These are phyloP conservation scores for Fomitopsis betulina DNA, from an alignment of 1,284 basidiomycete genomes.

Conservation along the genomic window DNA sequence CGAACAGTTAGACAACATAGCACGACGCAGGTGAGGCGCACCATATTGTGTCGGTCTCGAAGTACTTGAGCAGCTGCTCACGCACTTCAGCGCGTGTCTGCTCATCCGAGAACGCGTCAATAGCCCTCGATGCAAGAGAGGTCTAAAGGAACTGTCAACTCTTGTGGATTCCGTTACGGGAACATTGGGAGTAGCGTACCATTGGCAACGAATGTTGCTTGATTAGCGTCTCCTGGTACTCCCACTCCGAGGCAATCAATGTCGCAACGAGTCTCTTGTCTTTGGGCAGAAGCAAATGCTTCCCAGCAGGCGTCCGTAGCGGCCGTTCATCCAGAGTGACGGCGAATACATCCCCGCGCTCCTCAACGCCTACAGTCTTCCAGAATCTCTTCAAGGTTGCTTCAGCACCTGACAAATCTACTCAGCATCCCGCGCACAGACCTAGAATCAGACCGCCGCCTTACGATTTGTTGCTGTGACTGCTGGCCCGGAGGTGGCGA, in stretches of 20 bases:
- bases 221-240: conserved; percentile 81
- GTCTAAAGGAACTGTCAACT: conserved; percentile 50
- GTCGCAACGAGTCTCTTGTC: conserved; percentile 74
- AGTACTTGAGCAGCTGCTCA: conserved; percentile 76
- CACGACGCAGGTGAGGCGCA: conserved; percentile 26
- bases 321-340: conserved; percentile 84
- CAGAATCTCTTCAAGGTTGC: conserved; percentile 85
- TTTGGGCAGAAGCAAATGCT: conserved; percentile 67
- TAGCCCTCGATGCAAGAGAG: conserved; percentile 82
- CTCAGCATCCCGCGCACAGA: conserved; percentile 1
- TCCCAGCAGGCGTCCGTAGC: conserved; percentile 85
- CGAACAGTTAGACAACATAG: background rate
- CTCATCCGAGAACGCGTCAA: conserved; percentile 72
- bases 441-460: background rate
- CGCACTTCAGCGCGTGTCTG: conserved; percentile 61
- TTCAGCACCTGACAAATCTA: conserved; percentile 64
- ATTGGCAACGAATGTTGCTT: conserved; percentile 92
- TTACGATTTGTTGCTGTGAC: conserved; percentile 30
- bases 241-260: conserved; percentile 94
- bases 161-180: background rate
- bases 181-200: conserved; percentile 54
- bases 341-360: conserved; percentile 51
- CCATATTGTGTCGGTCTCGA: conserved; percentile 97
- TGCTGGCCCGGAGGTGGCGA: conserved; percentile 19
- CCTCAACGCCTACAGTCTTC: conserved; percentile 78